Base-by-base conservation (phyloP, 23 red algal species). In the Gracilaria vermiculophylla region DNA sequence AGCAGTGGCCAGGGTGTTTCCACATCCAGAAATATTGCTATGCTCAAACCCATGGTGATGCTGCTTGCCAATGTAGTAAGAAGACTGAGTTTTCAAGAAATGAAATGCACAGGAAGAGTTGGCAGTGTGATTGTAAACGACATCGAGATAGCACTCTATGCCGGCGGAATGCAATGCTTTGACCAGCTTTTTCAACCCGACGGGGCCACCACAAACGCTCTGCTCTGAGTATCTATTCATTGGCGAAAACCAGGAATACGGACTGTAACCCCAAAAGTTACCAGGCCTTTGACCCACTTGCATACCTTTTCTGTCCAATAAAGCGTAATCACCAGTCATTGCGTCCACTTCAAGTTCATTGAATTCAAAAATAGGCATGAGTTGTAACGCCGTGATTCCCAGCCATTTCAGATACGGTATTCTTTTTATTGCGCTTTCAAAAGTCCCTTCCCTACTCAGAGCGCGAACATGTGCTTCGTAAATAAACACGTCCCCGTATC, bases 71-170 rank as follows among this genome's bases (percentile, higher is more conserved):
- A 90, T 79, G 58, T 89, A 97, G 47, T 89, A 88, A 11, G 50
- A 58, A 14, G 39, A 49, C 43, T 87, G 67, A 21, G 66, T 86
- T 0, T 67, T 76, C 17, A 97, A 39, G 28, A 94, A 89, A 77
- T 94, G 83, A 15, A 94, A 82, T 8, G 72, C 33, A 64, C 77
- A 82, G 6, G 81, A 70, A 48, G 72, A 57, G 73, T 92, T 86
- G 2, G 94, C 82, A 20, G 81, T 85, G 35, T 97, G 94, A 39
- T 97, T 97, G 44, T 92, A 92, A 3, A 97, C 94, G 49, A 93
- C 89, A 56, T 97, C 94, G 16, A 97, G 81, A 34, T 87, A 71
- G 40, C 76, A 62, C 45, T 97, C 77, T 40, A 97, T 80, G 3
- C 82, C 94, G 23, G 55, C 61, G 7, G 15, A 40, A 40, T 97